phyloP scores from a whole-genome alignment of 2,329 filamentous ascomycete species.

The Colletotrichum falcatum region DNA sequence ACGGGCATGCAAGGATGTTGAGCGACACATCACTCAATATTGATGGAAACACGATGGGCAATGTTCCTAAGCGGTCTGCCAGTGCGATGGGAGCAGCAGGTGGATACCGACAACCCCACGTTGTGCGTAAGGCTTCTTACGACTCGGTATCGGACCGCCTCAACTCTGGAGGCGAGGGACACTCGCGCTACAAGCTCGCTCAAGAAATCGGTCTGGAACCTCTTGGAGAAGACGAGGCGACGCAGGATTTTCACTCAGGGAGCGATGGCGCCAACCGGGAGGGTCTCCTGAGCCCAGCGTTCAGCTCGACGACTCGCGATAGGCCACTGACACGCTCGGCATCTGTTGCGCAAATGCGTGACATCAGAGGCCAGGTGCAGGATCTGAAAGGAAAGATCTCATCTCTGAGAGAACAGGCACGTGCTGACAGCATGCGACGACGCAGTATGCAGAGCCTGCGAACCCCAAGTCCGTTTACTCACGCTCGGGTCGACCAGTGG shows the following conservation, averaged over 20 bases:
- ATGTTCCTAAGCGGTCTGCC: constrained; percentile 67
- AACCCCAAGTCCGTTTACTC: constrained; percentile 82
- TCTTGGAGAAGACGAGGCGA: constrained; percentile 65
- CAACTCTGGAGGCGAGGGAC: constrained; percentile 51
- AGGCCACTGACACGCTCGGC: constrained; percentile 71
- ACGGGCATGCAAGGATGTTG: constrained; percentile 69
- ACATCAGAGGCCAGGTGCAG: constrained; percentile 85
- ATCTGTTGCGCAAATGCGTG: constrained; percentile 79
- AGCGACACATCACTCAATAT: constrained; percentile 63
- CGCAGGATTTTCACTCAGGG: constrained; percentile 46
- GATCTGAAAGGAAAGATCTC: constrained; percentile 89
- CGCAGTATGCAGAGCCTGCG: constrained; percentile 81
- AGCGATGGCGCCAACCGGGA: constrained; percentile 51
- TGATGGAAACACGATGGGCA: constrained; percentile 29
- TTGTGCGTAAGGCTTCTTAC: constrained; percentile 59
- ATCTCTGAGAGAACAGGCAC: constrained; percentile 79
- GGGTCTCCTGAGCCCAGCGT: constrained; percentile 59
- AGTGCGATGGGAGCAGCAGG: constrained; percentile 73
- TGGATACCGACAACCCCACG: constrained; percentile 65
- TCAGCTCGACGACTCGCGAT: constrained; percentile 54
- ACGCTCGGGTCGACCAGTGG: constrained; percentile 70
- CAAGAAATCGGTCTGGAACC: constrained; percentile 63
- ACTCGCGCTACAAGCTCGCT: constrained; percentile 53
- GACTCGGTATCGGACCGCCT: constrained; percentile 55
- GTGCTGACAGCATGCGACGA: constrained; percentile 82